Evolutionary conservation across 805 yeast species (phyloP), one percentile per base, ranked within the genome.

Genomic region (Yarrowia sp.): DNA sequence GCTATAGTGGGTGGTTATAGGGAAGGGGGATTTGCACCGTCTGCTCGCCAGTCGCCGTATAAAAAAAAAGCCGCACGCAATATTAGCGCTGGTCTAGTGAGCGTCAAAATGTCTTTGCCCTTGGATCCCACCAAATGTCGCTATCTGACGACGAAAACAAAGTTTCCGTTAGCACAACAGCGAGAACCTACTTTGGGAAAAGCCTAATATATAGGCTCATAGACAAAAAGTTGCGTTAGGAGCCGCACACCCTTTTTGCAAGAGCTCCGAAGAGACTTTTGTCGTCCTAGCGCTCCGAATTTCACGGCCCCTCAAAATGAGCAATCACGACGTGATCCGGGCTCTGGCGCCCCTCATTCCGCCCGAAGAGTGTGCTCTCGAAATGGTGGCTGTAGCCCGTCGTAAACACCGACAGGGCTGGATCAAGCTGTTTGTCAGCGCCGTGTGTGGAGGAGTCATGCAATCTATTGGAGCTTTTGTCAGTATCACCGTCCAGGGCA

Each of bases 301-400:
- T 11, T 38, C 35, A 8, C 19, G 5, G 50, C 32, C 5, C 12
- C 4, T 8, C 38, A n/a, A 49, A 3, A 49, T 49, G 53, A 49
- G 53, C 53, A 49, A 32, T 14, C 45, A 12, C 45, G 59, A 53
- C 59, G 26, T 56, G 22, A 56, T 56, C 63, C 15, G 63, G 36
- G 63, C 63, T 14, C 48, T 56, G 14, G 63, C 63, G 26, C 63
- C 63, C 26, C 46, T 56, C 48, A 56, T 56, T 10, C 63, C 66
- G 48, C 66, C 66, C 9, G 66, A 59, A 19, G 66, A 59, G 8
- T 43, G 53, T 32, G 66, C 66, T n/a, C 52, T 59, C 36, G 53
- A 59, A 16, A 46, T 59, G 53, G 52, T 59, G n/a, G 66, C 66
- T 10, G 46, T 46, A 16, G 66, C 66, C 11, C 42, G 50, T 12